phyloP scores from a whole-genome alignment of 2,329 filamentous ascomycete genomes.

The Aspergillaceae sp. region DNA sequence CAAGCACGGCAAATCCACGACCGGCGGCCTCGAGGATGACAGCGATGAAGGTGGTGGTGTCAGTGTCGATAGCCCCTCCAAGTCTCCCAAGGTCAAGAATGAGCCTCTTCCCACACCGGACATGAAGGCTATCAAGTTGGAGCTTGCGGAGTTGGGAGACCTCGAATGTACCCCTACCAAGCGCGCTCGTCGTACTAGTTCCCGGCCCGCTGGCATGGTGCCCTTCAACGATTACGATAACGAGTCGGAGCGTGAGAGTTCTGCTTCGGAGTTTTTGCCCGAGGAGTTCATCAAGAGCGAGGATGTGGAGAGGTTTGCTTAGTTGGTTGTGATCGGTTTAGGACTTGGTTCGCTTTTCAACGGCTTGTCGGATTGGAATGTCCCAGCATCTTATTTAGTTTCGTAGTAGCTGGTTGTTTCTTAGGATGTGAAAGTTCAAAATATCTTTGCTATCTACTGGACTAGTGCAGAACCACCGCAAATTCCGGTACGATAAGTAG shows the following conservation, averaged over 20 bases:
- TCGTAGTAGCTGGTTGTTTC: no score
- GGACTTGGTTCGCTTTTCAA: no score
- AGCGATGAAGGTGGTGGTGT: not conserved
- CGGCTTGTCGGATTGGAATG: no score
- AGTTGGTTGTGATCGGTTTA: no score
- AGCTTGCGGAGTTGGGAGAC: conserved; percentile 1
- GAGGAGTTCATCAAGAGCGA: conserved; percentile 5
- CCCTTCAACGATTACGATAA: conserved; percentile 7
- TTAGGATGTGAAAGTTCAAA: no score
- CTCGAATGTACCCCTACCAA: conserved; percentile 8
- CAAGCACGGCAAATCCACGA: conserved; percentile 4
- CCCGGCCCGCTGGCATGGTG: conserved; percentile 11
- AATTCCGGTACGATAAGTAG: no score
- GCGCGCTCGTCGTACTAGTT: conserved; percentile 12
- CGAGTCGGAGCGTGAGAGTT: conserved; percentile 11
- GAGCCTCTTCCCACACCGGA: not conserved
- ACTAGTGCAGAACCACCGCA: no score
- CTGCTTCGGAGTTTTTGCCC: conserved; percentile 13
- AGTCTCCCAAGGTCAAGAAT: conserved; percentile 4
- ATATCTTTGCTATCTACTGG: no score
- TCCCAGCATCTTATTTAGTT: no score
- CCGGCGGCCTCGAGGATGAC: conserved; percentile 1
- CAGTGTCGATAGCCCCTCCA: not conserved
- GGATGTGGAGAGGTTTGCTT: conserved; percentile 2
- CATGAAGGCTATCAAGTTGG: not conserved